A percentile compares a stretch with the other conserved stretches of the same genome.
These are phyloP conservation scores for Grosmannia huntii DNA, from an alignment of 2,329 filamentous ascomycete genomes.

Conservation along the genomic window DNA sequence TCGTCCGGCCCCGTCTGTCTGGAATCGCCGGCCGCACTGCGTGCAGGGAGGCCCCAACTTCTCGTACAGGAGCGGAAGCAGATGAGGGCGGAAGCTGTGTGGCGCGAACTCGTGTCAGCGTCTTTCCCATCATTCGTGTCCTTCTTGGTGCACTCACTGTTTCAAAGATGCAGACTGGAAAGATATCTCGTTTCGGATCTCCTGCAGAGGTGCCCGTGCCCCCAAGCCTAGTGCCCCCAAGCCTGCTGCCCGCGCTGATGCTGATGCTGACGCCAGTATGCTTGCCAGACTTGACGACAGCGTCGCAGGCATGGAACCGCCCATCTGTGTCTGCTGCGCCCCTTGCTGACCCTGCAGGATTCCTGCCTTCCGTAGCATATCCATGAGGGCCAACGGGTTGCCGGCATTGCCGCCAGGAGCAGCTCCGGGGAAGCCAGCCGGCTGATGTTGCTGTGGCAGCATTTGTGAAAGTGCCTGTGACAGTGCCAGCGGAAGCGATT, in stretches of 20 bases:
- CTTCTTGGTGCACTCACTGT: constrained; percentile 38
- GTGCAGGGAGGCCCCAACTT: constrained; percentile 76
- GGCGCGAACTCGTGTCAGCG: neutral
- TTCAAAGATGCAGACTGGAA: constrained; percentile 60
- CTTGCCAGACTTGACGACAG: constrained; percentile 14
- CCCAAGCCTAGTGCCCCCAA: constrained; percentile 8
- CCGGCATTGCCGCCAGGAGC: neutral
- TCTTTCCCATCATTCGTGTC: neutral
- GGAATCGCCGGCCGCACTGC: constrained; percentile 83
- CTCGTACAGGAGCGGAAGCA: constrained; percentile 52
- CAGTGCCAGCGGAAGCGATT: constrained; percentile 7
- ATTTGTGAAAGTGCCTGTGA: constrained; percentile 8
- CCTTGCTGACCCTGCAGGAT: constrained; percentile 29
- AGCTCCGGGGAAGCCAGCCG: neutral
- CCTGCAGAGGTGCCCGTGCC: constrained; percentile 9
- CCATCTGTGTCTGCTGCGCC: constrained; percentile 16
- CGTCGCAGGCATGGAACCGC: constrained; percentile 21
- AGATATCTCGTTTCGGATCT: constrained; percentile 34
- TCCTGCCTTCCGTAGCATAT: constrained; percentile 55
- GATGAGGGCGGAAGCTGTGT: constrained; percentile 57
- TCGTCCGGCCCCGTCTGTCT: constrained; percentile 61
- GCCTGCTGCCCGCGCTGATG: constrained; percentile 12
- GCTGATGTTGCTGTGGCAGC: neutral
- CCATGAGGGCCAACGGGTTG: constrained; percentile 47
- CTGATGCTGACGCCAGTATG: constrained; percentile 15